These are phyloP conservation scores for Chlorella variabilis DNA, from an alignment of 163 green algal species.

Conservation along the genomic window DNA sequence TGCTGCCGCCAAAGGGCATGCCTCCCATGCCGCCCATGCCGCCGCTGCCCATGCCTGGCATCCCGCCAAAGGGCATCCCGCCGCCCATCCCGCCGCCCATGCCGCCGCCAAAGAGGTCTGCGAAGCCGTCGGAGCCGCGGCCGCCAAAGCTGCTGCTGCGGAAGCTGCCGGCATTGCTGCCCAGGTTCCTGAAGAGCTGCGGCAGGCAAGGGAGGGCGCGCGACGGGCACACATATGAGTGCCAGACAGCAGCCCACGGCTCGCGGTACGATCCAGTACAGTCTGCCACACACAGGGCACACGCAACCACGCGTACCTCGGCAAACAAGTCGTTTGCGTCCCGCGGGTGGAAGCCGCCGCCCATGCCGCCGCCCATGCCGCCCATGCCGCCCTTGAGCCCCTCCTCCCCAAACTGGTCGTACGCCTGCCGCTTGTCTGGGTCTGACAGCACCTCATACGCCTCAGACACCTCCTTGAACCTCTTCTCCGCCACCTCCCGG, in stretches of 20 bases:
- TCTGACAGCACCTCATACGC: conserved; percentile 81
- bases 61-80: neutral
- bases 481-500: conserved; percentile 62
- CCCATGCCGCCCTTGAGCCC: conserved; percentile 77
- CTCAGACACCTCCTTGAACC: conserved; percentile 86
- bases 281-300: neutral
- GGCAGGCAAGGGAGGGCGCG: no score
- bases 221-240: neutral
- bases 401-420: conserved; percentile 90
- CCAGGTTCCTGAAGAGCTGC: conserved; percentile 32
- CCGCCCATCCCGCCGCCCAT: conserved; percentile 10
- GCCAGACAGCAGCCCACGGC: neutral
- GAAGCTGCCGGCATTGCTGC: conserved; percentile 7
- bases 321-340: conserved; percentile 82
- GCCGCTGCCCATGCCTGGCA: conserved; percentile 36
- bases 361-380: neutral
- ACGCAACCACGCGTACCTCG: conserved; percentile 55
- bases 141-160: conserved; percentile 7
- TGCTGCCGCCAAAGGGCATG: conserved; percentile 26
- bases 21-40: neutral
- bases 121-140: neutral
- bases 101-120: conserved; percentile 14
- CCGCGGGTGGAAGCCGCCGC: conserved; percentile 50
- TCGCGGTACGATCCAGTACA: no score
- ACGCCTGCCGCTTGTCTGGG: conserved; percentile 80